phyloP scores from a whole-genome alignment of 176 grass and related monocot species.

The Hyparrhenia diplandra region DNA sequence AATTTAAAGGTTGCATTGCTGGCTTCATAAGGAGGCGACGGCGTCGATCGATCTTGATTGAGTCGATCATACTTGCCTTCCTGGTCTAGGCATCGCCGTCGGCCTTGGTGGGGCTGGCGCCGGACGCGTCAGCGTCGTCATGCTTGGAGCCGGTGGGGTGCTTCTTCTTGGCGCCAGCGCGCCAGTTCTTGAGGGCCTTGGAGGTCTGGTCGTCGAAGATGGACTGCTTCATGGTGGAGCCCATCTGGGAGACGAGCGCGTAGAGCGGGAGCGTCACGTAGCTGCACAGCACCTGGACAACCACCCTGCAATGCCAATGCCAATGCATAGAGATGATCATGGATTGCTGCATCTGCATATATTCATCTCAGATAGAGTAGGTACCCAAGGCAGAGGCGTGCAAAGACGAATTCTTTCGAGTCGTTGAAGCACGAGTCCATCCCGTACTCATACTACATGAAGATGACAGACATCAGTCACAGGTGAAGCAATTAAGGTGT shows the following conservation, averaged over 20 bases:
- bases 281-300: constrained; percentile 79
- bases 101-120: too few species aligned
- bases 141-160: constrained; percentile 28
- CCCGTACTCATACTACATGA: constrained; percentile 80
- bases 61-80: too few species aligned
- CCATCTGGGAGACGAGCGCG: constrained; percentile 57
- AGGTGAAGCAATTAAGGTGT: too few species aligned
- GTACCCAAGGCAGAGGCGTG: constrained; percentile 75
- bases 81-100: not conserved
- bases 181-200: constrained; percentile 94
- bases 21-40: too few species aligned
- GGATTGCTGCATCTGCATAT: too few species aligned
- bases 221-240: constrained; percentile 89
- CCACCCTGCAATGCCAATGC: too few species aligned
- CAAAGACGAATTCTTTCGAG: constrained; percentile 44
- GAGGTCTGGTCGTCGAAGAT: constrained; percentile 97
- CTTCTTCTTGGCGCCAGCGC: constrained; percentile 73
- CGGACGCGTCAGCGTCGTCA: not conserved
- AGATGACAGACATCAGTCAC: too few species aligned
- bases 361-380: not conserved
- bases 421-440: constrained; percentile 93
- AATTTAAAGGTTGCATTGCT: too few species aligned
- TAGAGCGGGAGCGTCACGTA: constrained; percentile 38
- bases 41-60: too few species aligned
- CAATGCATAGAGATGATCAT: not conserved